Evolutionary conservation across 1,284 basidiomycete genomes (phyloP), one percentile per base, ranked within the genome.

Genomic region (Apiotrichum mycotoxinovorans): DNA sequence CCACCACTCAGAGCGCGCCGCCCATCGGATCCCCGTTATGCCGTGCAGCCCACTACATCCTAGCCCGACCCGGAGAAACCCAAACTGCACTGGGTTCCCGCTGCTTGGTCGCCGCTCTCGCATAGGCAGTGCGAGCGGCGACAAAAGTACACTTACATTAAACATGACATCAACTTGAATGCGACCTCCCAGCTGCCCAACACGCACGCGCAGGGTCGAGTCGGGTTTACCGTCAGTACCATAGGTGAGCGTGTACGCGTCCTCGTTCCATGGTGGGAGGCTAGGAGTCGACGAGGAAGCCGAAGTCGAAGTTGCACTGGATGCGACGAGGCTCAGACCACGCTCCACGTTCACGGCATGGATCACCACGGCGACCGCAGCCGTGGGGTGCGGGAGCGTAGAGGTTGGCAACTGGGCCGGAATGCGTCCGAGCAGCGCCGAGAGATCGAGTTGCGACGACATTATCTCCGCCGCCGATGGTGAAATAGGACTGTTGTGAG

Each of bases 101-200:
- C 22, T 15, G n/a, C 27, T 14, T 20, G 15, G n/a, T 20, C 44
- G n/a, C 43, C 25, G 8, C 8, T 1, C 8, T 27, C 25, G 43
- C 43, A 9, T 44, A 15, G 15, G 25, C 14, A 18, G 11, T 18
- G 10, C 18, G 43, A 14, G 26, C 26, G n/a, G 3, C 14, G 41
- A 9, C n/a, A 12, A 15, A 14, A 7, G 26, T 15, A n/a, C n/a
- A 67, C 78, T 66, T 56, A 80, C 79, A 65, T 80, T 75, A 1
- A 78, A 78, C 61, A 76, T 77, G 2, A 69, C 79, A 47, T 78
- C 78, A 15, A 80, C 65, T 54, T 78, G 67, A 0, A 74, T 67
- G 45, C 79, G 67, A 2, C 62, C 70, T 0, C 79, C 79, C 62
- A 80, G 74, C 25, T 73, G 69, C 11, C 72, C 71, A 9, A 80